Evolutionary conservation across 169 alveolate species (phyloP).

Genomic region (Cryptosporidium andersoni): DNA sequence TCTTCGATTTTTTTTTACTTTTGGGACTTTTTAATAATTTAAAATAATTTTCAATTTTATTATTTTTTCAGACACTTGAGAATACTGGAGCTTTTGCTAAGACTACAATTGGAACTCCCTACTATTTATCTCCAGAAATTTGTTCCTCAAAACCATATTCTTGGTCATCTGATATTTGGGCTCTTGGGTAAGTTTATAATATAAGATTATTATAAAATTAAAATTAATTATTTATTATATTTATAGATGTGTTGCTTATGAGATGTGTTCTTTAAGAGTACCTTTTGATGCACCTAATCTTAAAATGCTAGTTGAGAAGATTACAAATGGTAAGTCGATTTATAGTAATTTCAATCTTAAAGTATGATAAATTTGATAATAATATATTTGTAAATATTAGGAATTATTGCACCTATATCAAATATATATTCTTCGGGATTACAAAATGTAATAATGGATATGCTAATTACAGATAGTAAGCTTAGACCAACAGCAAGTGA

Average conservation of each 20-base stretch:
- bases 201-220: not conserved
- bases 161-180: constrained; percentile 99
- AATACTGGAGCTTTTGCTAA: constrained; percentile 93
- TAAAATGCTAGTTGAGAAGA: constrained; percentile 86
- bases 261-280: constrained; percentile 86
- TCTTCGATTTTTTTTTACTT: too few relatives aligned
- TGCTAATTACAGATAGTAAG: constrained; percentile 33
- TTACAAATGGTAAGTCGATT: constrained; percentile 70
- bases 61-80: constrained; percentile 82
- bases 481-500: constrained; percentile 65
- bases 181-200: constrained; percentile 92
- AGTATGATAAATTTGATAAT: not conserved
- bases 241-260: constrained; percentile 84
- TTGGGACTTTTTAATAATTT: not conserved
- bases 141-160: constrained; percentile 78
- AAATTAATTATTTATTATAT: not conserved
- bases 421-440: constrained; percentile 30
- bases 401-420: constrained; percentile 28
- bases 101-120: constrained; percentile 99
- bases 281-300: constrained; percentile 90
- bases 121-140: constrained; percentile 99
- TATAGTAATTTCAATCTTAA: not conserved
- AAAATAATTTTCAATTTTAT: not conserved
- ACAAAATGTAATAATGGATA: constrained; percentile 55
- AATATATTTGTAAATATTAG: not conserved